These are phyloP conservation scores for Sporodiniella umbellata DNA, from an alignment of 371 early-diverging fungal species.

Conservation along the genomic window DNA sequence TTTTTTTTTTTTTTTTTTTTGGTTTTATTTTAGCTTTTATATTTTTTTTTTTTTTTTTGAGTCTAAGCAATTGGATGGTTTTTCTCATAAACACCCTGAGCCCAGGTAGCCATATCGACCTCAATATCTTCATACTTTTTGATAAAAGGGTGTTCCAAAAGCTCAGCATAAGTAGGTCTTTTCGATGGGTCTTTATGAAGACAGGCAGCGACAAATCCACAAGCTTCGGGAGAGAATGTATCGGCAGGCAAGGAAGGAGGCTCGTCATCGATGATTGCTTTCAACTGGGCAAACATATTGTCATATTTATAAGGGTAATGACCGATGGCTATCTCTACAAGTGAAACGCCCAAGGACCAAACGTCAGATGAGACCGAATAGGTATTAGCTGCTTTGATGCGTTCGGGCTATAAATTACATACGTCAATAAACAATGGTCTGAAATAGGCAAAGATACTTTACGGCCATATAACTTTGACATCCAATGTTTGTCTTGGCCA, in stretches of 20 bases:
- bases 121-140: slow-evolving; percentile 50
- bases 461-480: slow-evolving; percentile 95
- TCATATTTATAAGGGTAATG: slow-evolving; percentile 74
- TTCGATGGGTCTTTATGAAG: slow-evolving; percentile 70
- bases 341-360: slow-evolving; percentile 91
- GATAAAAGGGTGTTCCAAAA: slow-evolving; percentile 78
- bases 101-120: slow-evolving; percentile 88
- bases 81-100: slow-evolving; percentile 27
- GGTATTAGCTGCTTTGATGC: slow-evolving; percentile 60
- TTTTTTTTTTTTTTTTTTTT: neutral
- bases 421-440: no score
- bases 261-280: slow-evolving; percentile 80
- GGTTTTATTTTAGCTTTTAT: neutral
- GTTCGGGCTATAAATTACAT: slow-evolving; percentile 68
- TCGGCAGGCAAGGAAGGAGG: slow-evolving; percentile 69
- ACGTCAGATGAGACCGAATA: slow-evolving; percentile 85
- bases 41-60: no score
- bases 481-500: slow-evolving; percentile 93
- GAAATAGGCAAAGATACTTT: no score
- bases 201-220: slow-evolving; percentile 81
- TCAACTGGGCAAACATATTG: slow-evolving; percentile 83
- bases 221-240: slow-evolving; percentile 65
- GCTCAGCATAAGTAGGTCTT: slow-evolving; percentile 69
- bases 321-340: slow-evolving; percentile 91
- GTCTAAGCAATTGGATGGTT: no score